phyloP scores from a whole-genome alignment of 768 basidiomycete genomes.

The Tremella yokohamensis region DNA sequence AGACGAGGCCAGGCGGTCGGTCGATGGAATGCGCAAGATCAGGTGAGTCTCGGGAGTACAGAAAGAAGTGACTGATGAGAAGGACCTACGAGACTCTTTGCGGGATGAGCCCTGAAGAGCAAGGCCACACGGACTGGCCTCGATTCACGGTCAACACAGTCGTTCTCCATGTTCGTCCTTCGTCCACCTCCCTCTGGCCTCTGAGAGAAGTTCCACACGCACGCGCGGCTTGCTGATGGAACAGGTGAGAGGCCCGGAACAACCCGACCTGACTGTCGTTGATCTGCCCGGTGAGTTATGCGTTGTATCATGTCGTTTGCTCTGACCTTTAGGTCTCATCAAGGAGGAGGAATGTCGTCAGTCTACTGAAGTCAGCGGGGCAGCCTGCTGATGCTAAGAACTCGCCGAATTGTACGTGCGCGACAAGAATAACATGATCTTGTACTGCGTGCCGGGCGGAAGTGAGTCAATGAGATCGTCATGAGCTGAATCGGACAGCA shows the following conservation, averaged over 20 bases:
- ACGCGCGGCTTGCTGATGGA: background rate
- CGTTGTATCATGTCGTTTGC: background rate
- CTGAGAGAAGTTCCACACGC: too few species aligned
- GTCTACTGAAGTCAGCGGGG: background rate
- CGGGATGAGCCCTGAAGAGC: background rate
- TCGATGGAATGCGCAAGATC: background rate
- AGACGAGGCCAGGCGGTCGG: conserved; percentile 19
- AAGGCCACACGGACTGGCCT: background rate
- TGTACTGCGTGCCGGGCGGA: conserved; percentile 15
- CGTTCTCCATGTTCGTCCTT: conserved; percentile 16
- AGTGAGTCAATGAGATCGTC: conserved; percentile 12
- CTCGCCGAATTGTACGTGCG: conserved; percentile 14
- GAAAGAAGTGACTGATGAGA: background rate
- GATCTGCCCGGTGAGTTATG: conserved; percentile 28
- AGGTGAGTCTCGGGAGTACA: conserved; percentile 6
- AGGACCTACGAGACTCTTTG: conserved; percentile 15
- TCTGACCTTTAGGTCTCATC: background rate
- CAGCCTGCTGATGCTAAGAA: conserved; percentile 5
- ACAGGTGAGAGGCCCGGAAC: conserved; percentile 18
- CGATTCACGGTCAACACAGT: conserved; percentile 20
- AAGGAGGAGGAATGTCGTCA: background rate
- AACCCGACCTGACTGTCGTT: conserved; percentile 19
- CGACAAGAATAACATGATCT: conserved; percentile 17
- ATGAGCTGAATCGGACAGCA: conserved; percentile 9
- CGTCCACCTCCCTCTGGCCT: too few species aligned